Evolutionary conservation across 1,284 basidiomycete species (phyloP).

Genomic region (Fistulina hepatica): DNA sequence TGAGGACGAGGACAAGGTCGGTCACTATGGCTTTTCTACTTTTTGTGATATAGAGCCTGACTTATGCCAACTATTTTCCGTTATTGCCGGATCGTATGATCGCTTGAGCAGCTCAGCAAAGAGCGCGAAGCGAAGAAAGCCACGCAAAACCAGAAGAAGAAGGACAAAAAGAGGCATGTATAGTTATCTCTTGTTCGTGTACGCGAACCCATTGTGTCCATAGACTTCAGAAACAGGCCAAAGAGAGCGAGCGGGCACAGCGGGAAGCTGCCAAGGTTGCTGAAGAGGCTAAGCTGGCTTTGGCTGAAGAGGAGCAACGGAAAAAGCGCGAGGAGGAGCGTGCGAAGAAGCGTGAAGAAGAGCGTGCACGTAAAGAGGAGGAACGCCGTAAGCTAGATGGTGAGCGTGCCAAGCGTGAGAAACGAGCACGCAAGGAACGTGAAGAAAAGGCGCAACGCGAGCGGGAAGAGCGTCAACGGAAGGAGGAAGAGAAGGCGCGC

Average conservation of each 20-base stretch:
- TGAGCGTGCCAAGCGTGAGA: constrained; percentile 39
- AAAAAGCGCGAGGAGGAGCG: constrained; percentile 52
- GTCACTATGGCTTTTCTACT: too few relatives aligned
- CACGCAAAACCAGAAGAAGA: constrained; percentile 97
- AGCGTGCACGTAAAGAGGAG: constrained; percentile 28
- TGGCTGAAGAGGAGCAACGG: constrained; percentile 64
- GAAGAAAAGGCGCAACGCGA: constrained; percentile 13
- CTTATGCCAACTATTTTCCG: too few relatives aligned
- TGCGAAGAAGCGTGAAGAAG: constrained; percentile 41
- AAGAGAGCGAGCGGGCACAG: constrained; percentile 80
- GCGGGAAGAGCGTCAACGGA: constrained; percentile 53
- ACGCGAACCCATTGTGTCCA: constrained; percentile 8
- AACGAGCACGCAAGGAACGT: constrained; percentile 21
- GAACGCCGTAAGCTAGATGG: constrained; percentile 38
- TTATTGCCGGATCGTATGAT: too few relatives aligned
- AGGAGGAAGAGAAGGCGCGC: constrained; percentile 45
- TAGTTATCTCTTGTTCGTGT: constrained; percentile 10
- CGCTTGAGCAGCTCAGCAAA: too few relatives aligned
- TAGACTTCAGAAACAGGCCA: constrained; percentile 84
- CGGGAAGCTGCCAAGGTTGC: constrained; percentile 75
- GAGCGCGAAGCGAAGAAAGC: constrained; percentile 91
- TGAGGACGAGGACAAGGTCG: constrained; percentile 69
- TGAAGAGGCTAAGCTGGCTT: constrained; percentile 49
- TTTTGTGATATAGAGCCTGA: too few relatives aligned
- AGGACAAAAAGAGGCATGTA: constrained; percentile 85